These are phyloP conservation scores for Salix koriyanagi DNA, from an alignment of 345 rosid genomes.

Conservation along the genomic window DNA sequence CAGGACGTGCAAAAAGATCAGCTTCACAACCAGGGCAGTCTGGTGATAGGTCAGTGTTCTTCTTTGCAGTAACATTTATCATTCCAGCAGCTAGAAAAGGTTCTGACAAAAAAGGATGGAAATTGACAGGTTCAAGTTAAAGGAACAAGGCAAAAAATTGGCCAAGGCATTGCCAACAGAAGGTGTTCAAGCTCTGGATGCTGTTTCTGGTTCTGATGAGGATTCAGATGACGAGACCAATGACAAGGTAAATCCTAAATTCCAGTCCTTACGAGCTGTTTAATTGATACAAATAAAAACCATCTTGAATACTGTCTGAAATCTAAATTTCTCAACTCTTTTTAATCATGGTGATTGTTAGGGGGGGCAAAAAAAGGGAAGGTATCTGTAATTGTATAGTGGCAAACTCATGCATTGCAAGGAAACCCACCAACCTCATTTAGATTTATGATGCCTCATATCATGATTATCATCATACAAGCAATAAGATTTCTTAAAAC, in stretches of 20 bases:
- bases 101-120: slow-evolving; percentile 15
- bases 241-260: slow-evolving; percentile 41
- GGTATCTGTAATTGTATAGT: not conserved
- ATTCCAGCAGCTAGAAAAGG: slow-evolving; percentile 2
- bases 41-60: slow-evolving; percentile 61
- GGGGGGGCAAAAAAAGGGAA: not conserved
- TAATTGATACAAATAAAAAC: not conserved
- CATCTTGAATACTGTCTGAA: not conserved
- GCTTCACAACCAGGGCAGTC: slow-evolving; percentile 58
- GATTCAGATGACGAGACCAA: slow-evolving; percentile 49
- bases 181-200: slow-evolving; percentile 36
- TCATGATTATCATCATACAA: not conserved
- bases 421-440: slow-evolving; percentile 2
- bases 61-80: not conserved
- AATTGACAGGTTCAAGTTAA: slow-evolving; percentile 65
- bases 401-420: not conserved
- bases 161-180: slow-evolving; percentile 55
- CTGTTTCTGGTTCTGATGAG: slow-evolving; percentile 59
- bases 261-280: not conserved
- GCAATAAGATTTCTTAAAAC: not conserved
- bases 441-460: not conserved
- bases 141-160: slow-evolving; percentile 51
- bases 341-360: not conserved
- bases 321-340: not conserved
- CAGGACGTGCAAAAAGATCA: slow-evolving; percentile 89